Conservation (phyloP, 768 basidiomycete genomes). For the Macrolepiota dolichaula region DNA sequence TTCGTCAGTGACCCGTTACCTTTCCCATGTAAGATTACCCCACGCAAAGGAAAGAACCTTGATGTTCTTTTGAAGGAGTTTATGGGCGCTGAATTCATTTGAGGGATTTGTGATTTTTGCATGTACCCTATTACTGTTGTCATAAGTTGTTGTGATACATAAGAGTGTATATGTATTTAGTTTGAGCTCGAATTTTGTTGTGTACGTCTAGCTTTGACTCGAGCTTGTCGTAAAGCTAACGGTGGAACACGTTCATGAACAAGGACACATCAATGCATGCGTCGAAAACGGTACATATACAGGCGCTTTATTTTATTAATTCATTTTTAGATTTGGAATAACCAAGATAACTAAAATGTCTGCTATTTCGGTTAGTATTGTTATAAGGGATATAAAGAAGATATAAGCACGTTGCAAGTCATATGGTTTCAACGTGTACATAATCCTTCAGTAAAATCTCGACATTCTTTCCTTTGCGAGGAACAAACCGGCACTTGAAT, state of each 20-base stretch:
- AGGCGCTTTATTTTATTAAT: too few species aligned
- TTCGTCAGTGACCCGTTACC: neutral
- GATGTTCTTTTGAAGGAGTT: neutral
- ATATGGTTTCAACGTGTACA: neutral
- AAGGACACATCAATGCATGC: too few species aligned
- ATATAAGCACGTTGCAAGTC: neutral
- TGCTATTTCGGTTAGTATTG: too few species aligned
- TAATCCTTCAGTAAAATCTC: neutral
- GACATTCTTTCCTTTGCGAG: neutral
- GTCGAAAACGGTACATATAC: too few species aligned
- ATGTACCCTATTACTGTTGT: neutral
- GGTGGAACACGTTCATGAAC: too few species aligned
- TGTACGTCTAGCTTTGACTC: too few species aligned
- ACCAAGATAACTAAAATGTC: too few species aligned
- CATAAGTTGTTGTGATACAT: neutral
- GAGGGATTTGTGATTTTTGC: neutral
- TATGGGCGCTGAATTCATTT: neutral
- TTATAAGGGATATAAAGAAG: too few species aligned
- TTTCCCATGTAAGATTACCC: slow-evolving; percentile 1
- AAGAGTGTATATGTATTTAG: too few species aligned
- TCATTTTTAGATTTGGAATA: too few species aligned
- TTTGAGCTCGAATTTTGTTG: too few species aligned
- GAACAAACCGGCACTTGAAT: neutral
- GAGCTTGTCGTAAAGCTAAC: too few species aligned
- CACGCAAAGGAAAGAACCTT: neutral